A percentile compares a stretch with the other conserved stretches of the same genome.
Conservation (phyloP, 2,329 filamentous ascomycete genomes). For the Bertia moriformis region DNA sequence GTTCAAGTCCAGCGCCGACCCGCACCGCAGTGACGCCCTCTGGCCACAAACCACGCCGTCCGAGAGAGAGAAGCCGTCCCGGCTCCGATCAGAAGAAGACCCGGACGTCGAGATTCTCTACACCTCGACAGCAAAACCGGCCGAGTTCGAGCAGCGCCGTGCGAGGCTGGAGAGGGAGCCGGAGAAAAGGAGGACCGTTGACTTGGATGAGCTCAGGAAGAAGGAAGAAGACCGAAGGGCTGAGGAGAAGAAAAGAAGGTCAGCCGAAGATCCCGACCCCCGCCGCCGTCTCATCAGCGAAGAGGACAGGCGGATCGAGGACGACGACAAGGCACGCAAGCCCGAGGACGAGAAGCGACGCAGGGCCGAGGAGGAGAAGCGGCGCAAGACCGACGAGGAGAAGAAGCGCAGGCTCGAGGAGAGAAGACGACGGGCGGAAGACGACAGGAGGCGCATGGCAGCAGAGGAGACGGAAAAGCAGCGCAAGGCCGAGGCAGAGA, state of each 20-base stretch:
- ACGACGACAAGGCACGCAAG: conserved; percentile 11
- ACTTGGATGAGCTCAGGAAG: conserved; percentile 19
- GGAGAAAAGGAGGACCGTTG: conserved; percentile 26
- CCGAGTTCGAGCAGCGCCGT: too few relatives aligned
- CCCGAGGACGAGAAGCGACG: conserved; percentile 1
- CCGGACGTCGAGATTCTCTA: too few relatives aligned
- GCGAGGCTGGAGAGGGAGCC: too few relatives aligned
- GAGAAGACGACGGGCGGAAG: conserved; percentile 13
- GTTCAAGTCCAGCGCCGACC: too few relatives aligned
- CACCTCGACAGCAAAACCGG: too few relatives aligned
- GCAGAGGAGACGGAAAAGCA: conserved; percentile 1
- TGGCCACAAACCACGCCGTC: too few relatives aligned
- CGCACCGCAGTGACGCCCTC: too few relatives aligned
- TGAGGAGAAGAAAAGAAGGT: conserved; percentile 9
- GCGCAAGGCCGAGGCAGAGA: conserved; percentile 2
- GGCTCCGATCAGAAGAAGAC: too few relatives aligned
- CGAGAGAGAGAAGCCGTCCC: too few relatives aligned
- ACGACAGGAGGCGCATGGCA: conserved; percentile 11
- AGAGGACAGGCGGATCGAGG: conserved; percentile 15
- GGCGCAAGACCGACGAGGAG: conserved; percentile 17
- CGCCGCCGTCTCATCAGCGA: conserved; percentile 11
- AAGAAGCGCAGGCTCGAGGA: conserved; percentile 13
- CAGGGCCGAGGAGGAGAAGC: conserved; percentile 4
- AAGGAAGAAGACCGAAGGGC: conserved; percentile 14
- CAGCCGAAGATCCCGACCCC: conserved; percentile 15